Base-by-base conservation (phyloP, 495 filamentous ascomycete species). In the Aspergillus nanangensis region DNA sequence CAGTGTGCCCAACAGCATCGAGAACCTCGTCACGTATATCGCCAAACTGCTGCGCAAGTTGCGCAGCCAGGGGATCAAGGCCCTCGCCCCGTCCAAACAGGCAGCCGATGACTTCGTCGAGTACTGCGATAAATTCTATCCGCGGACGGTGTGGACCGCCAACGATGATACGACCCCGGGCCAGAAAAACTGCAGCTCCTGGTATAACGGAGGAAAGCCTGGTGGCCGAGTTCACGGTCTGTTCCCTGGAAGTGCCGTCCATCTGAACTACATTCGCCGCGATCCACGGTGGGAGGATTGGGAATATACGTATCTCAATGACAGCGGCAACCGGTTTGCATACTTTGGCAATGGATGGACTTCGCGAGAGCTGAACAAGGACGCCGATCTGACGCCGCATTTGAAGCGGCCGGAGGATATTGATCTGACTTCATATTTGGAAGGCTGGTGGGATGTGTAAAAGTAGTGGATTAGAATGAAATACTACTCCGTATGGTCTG, bases 221-320 rank as follows among this genome's bases (percentile, higher is more conserved):
- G 79, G 78, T 0, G 71, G 67, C 2, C 57, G 63, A 2, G 76
- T 87, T 18, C 77, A 80, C 46, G 84, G 80, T 0, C 52, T 86
- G 14, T 89, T 84, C 72, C 85, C 85, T 0, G 83, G 82, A 0
- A 81, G 75, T 59, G 77, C 80, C 3, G 62, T 78, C 1, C 77
- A 81, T 51, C 59, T 75, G 20, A 80, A 79, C 9, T 72, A 74
- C 17, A 67, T 81, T 20, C 65, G 78, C 3, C 59, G 76, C 18
- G 75, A 83, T 37, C 82, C 82, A 1, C 65, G 84, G 11, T 87
- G 82, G 81, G 84, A 88, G 62, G 84, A 88, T 55, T 87, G 70
- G 66, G 83, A 87, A 45, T 87, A 82, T 58, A 72, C 71, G 44
- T 80, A 82, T 55, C 41, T 62, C 18, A 67, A 65, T 15, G 48